Percentiles rank a stretch among this genome's conserved stretches.
These are phyloP conservation scores for Mycena citricolor DNA, from an alignment of 1,284 basidiomycete genomes.

Conservation along the genomic window DNA sequence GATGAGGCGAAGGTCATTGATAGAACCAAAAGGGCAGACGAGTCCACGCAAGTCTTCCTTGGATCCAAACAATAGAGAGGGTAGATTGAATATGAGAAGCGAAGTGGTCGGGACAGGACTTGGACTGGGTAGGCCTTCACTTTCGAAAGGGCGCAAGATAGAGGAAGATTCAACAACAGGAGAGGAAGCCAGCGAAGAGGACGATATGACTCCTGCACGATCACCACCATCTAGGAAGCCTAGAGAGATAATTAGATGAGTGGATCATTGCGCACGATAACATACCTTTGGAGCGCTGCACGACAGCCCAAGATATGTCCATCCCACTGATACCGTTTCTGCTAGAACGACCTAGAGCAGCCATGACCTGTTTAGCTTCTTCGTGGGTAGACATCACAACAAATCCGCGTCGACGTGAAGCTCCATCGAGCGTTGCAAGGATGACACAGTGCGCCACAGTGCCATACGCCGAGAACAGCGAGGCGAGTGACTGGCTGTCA, in stretches of 20 bases:
- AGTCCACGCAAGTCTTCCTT: constrained; percentile 67
- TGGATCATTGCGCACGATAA: constrained; percentile 3
- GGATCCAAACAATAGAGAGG: constrained; percentile 64
- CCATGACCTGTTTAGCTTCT: constrained; percentile 68
- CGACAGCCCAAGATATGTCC: constrained; percentile 80
- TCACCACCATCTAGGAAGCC: constrained; percentile 80
- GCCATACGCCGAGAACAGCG: constrained; percentile 62
- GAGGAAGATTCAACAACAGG: constrained; percentile 1
- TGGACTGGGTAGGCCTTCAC: constrained; percentile 33
- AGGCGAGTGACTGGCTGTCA: constrained; percentile 57
- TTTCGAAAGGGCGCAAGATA: constrained; percentile 14
- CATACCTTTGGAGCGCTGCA: constrained; percentile 74
- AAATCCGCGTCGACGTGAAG: constrained; percentile 76
- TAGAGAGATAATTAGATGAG: constrained; percentile 29
- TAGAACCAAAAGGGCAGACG: constrained; percentile 67
- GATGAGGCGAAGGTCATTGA: constrained; percentile 52
- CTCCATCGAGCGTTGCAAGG: constrained; percentile 75
- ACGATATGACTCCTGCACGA: constrained; percentile 49
- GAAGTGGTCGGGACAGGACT: constrained; percentile 46
- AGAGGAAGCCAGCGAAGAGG: constrained; percentile 28
- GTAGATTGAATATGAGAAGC: constrained; percentile 64
- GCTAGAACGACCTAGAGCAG: constrained; percentile 54
- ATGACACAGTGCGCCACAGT: constrained; percentile 72
- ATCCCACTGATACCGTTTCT: constrained; percentile 34
- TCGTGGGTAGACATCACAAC: constrained; percentile 72